These are phyloP conservation scores for Moesziomyces globuligerus DNA, from an alignment of 1,284 basidiomycete genomes.

Conservation along the genomic window DNA sequence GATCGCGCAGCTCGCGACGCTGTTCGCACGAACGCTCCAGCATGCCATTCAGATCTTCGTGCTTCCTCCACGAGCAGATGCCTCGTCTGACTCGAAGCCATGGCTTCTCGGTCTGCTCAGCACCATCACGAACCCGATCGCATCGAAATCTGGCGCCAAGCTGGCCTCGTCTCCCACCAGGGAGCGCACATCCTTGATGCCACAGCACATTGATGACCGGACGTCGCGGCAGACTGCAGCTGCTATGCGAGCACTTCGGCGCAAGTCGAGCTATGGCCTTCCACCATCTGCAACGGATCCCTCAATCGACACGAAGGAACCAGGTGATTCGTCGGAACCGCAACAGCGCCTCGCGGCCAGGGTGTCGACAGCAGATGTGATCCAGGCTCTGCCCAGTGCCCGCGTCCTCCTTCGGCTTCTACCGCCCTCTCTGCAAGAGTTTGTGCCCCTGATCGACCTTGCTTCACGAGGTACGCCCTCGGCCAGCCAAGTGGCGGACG, in stretches of 20 bases:
- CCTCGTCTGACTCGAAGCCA: constrained; percentile 4
- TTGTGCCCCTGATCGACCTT: constrained; percentile 25
- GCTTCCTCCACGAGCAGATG: constrained; percentile 8
- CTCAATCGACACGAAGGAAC: neutral
- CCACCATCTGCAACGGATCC: constrained; percentile 1
- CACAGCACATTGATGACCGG: constrained; percentile 2
- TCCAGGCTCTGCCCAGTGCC: constrained; percentile 34
- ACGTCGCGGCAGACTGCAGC: constrained; percentile 25
- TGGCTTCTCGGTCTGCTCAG: constrained; percentile 19
- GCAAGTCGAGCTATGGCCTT: constrained; percentile 34
- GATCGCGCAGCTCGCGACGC: constrained; percentile 23
- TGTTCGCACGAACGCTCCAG: constrained; percentile 40
- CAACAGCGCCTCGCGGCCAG: constrained; percentile 6
- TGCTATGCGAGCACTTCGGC: constrained; percentile 19
- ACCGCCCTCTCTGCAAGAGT: constrained; percentile 20
- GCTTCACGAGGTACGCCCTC: neutral
- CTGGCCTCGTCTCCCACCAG: constrained; percentile 14
- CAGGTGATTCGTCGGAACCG: neutral
- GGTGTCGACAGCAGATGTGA: constrained; percentile 28
- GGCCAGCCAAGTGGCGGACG: neutral
- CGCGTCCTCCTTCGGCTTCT: constrained; percentile 39
- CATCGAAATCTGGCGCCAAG: no score
- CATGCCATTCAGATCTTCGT: constrained; percentile 33
- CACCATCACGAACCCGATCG: constrained; percentile 14
- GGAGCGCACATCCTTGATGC: constrained; percentile 15